Percentiles rank a stretch among this genome's conserved stretches.
Evolutionary conservation across 371 early-diverging fungal genomes (phyloP).

Genomic region (Circinella minor): DNA sequence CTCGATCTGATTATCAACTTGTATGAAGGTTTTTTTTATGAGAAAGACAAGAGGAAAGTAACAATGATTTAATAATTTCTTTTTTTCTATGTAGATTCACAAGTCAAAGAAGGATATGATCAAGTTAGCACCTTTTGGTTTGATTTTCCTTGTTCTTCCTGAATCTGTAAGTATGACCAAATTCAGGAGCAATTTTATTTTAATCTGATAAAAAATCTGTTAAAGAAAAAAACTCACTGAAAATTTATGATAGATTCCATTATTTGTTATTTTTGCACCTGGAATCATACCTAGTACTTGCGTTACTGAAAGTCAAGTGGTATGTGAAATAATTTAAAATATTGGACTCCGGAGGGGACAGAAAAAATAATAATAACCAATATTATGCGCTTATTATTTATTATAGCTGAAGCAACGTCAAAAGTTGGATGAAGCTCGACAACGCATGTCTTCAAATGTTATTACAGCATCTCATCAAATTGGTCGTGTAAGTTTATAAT

Average conservation of each 20-base stretch:
- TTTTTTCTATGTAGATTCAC: slow-evolving; percentile 40
- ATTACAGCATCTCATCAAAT: slow-evolving; percentile 26
- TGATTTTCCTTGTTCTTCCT: slow-evolving; percentile 58
- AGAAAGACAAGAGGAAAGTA: not conserved
- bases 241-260: slow-evolving; percentile 47
- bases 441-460: slow-evolving; percentile 56
- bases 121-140: slow-evolving; percentile 65
- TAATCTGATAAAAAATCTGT: too few relatives aligned
- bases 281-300: slow-evolving; percentile 68
- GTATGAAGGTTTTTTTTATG: slow-evolving; percentile 16
- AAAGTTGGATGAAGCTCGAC: slow-evolving; percentile 60
- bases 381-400: not conserved
- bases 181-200: not conserved
- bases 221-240: too few relatives aligned
- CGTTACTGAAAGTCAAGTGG: slow-evolving; percentile 60
- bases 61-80: not conserved
- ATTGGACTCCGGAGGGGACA: not conserved
- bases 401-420: slow-evolving; percentile 57
- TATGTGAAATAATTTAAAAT: slow-evolving; percentile 24
- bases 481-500: not conserved
- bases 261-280: slow-evolving; percentile 63
- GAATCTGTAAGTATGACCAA: slow-evolving; percentile 51
- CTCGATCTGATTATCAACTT: slow-evolving; percentile 43
- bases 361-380: not conserved
- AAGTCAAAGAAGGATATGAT: slow-evolving; percentile 57